Base-by-base conservation (phyloP, 345 rosid species). In the Mallotus nudiflorus region DNA sequence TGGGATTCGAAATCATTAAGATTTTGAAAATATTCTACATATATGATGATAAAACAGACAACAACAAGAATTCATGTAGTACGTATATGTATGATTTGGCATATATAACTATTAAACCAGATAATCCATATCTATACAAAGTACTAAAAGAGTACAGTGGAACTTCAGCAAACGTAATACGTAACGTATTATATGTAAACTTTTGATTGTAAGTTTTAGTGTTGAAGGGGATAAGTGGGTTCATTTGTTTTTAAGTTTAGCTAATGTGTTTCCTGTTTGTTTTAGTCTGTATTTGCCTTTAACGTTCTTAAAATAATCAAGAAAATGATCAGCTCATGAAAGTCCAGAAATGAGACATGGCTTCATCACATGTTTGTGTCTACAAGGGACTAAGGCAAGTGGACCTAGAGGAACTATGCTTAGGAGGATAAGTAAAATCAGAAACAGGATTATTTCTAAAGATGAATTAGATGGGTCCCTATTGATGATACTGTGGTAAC, bases 401-500 rank as follows among this genome's bases (percentile, higher is more conserved):
- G 59, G 50, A 70, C 60, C 68, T 46, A 42, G 71, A 73, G 71
- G 67, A 57, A 78, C 65, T 48, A 63, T 48, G n/a, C n/a, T n/a
- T 54, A 5, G 25, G 16, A 27, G 40, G 68, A 46, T 45, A 46
- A 65, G 55, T 48, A 79, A 78, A 59, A 58, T 73, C 77, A 66
- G 75, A 76, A 56, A 58, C 52, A 64, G 77, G 80, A 66, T 68
- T 56, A 56, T 29, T 62, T 52, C 49, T 51, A 66, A 75, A 53
- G 62, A 62, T 69, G 77, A 69, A 66, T 60, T 50, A 56, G 61
- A 66, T 75, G 84, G 86, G 77, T 67, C 84, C 80, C 75, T 68
- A 65, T 29, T 61, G 50, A 52, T 75, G 76, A 66, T 77, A 75
- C 62, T 52, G 73, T 52, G 68, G 66, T 70, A 66, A 50, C 57